A percentile compares a stretch with the other conserved stretches of the same genome.
Conservation (phyloP, 352 stramenopile species). For the Globisporangium acanthophoron region DNA sequence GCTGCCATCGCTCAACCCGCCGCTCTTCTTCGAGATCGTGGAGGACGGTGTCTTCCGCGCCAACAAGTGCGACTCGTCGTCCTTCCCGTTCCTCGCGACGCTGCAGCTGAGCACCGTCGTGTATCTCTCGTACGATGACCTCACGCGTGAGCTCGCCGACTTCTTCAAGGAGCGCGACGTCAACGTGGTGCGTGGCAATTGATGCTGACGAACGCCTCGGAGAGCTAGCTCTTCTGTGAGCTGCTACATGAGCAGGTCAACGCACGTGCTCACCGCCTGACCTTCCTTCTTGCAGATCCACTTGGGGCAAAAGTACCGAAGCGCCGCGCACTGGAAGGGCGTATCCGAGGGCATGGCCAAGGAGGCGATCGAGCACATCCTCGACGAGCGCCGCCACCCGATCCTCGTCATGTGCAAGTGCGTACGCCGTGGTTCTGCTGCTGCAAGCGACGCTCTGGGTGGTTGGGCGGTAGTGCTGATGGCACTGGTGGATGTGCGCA, state of each 20-base stretch:
- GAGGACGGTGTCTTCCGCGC: constrained; percentile 79
- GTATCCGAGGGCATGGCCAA: constrained; percentile 85
- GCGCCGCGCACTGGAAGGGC: constrained; percentile 56
- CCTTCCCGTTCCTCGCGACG: constrained; percentile 75
- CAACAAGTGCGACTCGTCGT: constrained; percentile 85
- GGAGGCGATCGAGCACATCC: constrained; percentile 78
- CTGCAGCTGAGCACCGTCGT: constrained; percentile 82
- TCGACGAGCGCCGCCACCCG: constrained; percentile 72
- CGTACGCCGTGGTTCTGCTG: background rate
- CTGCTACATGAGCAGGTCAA: too few species aligned
- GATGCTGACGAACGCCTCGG: too few species aligned
- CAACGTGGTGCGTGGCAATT: constrained; percentile 38
- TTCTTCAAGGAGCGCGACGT: constrained; percentile 84
- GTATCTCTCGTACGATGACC: constrained; percentile 82
- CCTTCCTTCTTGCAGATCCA: constrained; percentile 45
- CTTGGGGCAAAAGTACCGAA: constrained; percentile 77
- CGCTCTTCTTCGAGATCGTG: constrained; percentile 86
- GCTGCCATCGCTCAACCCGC: constrained; percentile 75
- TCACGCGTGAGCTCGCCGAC: constrained; percentile 65
- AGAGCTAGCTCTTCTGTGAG: background rate
- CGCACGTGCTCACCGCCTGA: too few species aligned
- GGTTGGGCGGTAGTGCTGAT: background rate
- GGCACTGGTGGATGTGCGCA: constrained; percentile 10
- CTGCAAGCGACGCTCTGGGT: background rate
- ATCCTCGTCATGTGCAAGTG: constrained; percentile 89